Percentiles rank a stretch among this genome's conserved stretches.
phyloP scores from a whole-genome alignment of 768 basidiomycete genomes.

The Termitomyces eurrhizus region DNA sequence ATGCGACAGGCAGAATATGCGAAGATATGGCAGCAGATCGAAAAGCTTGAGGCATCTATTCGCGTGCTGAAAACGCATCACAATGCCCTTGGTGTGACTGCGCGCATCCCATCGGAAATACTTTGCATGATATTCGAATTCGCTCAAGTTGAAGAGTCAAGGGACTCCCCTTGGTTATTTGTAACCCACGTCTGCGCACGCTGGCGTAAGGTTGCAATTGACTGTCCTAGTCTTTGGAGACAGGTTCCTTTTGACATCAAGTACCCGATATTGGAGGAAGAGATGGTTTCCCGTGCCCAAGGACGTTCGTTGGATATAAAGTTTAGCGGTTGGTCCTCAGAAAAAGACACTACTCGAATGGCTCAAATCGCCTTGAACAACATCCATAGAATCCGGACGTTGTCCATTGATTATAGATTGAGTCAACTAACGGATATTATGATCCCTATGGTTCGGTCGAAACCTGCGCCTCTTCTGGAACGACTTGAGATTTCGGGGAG shows the following conservation, averaged over 20 bases:
- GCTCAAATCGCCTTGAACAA: too few species aligned
- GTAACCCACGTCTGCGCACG: neutral
- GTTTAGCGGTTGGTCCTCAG: too few species aligned
- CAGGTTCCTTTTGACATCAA: neutral
- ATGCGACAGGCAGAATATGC: too few species aligned
- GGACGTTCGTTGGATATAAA: neutral
- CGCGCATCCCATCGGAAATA: too few species aligned
- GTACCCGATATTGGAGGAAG: neutral
- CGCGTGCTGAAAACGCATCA: too few species aligned
- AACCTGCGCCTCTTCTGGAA: neutral
- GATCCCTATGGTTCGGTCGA: neutral
- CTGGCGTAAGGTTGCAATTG: too few species aligned
- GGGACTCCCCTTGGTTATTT: neutral
- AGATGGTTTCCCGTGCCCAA: neutral
- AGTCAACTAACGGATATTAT: neutral
- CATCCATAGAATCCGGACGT: neutral
- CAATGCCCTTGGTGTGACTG: too few species aligned
- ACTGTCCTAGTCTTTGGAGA: too few species aligned
- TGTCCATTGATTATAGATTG: neutral
- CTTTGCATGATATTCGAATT: neutral
- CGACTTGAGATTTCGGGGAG: neutral
- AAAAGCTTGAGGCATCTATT: too few species aligned
- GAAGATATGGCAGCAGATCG: too few species aligned
- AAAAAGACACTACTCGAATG: too few species aligned
- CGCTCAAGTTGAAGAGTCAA: neutral